Evolutionary conservation across 2,329 filamentous ascomycete species (phyloP), one percentile per base, ranked within the genome.

Genomic region (Colletotrichum sp.): DNA sequence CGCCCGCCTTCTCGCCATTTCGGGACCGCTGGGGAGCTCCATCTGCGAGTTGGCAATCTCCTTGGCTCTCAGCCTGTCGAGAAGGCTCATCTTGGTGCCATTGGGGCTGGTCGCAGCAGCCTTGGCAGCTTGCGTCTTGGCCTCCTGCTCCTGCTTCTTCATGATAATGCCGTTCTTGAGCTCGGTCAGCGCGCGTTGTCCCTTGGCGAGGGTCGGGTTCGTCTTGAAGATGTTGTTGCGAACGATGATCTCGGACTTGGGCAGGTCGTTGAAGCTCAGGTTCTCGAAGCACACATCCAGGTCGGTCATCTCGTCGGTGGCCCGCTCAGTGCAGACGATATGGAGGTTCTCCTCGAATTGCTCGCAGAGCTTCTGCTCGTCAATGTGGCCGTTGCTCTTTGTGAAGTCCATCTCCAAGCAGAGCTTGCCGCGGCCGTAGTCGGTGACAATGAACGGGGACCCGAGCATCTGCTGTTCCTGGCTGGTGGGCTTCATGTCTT

Each of bases 31-130:
- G 72, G 86, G 71, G 73, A 84, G 76, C 79, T 82, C 75, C 77
- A 87, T 74, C 77, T 86, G 80, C 75, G 85, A 79, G 80, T 89
- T 81, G 80, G 89, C 86, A 77, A 88, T 82, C 77, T 94, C 90
- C 85, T 96, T 96, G 69, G 89, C 87, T 76, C 93, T 92, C 76
- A 97, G 90, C 63, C 94, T 92, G 81, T 96, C 94, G 71, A 97
- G 87, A 29, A 97, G 90, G 67, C 90, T 91, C 85, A 93, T 91
- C 84, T 92, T 87, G 59, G 83, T 82, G 57, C 84, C 87, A 64
- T 86, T 86, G 2, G 84, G 75, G 73, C 87, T 88, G 79, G 80
- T 43, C 76, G 79, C 66, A 75, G 81, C 59, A 18, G 61, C 27
- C 43, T 78, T 78, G 73, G 78, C 62, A 74, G 82, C 78, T 31